These are phyloP conservation scores for Curvularia lunata DNA, from an alignment of 2,329 filamentous ascomycete species.

Conservation along the genomic window DNA sequence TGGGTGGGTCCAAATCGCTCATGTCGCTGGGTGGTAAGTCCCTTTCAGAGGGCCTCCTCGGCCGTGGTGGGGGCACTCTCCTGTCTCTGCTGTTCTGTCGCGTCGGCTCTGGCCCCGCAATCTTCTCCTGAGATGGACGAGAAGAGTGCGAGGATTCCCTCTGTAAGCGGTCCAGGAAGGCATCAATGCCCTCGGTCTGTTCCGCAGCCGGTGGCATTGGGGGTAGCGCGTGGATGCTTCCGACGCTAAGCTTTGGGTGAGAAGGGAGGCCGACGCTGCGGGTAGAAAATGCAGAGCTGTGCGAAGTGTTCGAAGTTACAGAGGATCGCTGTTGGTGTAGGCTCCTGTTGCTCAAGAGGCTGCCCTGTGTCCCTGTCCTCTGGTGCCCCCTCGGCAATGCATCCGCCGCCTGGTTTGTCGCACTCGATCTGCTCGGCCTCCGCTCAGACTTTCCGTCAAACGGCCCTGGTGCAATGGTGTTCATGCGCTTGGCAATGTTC, in stretches of 20 bases:
- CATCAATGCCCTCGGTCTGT: conserved; percentile 46
- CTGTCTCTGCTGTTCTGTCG: conserved; percentile 33
- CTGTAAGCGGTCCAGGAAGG: conserved; percentile 47
- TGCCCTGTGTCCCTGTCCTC: conserved; percentile 46
- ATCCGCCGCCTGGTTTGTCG: conserved; percentile 35
- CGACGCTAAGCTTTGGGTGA: conserved; percentile 29
- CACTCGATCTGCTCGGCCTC: conserved; percentile 44
- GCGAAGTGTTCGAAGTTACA: conserved; percentile 40
- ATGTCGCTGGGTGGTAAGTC: conserved; percentile 29
- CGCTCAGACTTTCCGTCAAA: conserved; percentile 59
- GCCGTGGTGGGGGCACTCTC: conserved; percentile 28
- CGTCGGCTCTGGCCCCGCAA: conserved; percentile 25
- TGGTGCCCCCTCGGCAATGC: conserved; percentile 42
- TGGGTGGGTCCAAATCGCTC: conserved; percentile 26
- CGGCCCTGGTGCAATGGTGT: conserved; percentile 70
- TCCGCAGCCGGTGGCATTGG: conserved; percentile 30
- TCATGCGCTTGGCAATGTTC: conserved; percentile 66
- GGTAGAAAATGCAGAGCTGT: conserved; percentile 41
- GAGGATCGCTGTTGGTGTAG: conserved; percentile 36
- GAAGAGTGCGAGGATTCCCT: conserved; percentile 36
- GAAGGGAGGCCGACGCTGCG: conserved; percentile 34
- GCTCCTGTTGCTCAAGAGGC: conserved; percentile 39
- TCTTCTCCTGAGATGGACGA: conserved; percentile 23
- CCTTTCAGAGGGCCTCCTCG: conserved; percentile 39
- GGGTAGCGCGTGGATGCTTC: conserved; percentile 25